Base-by-base conservation (phyloP, 441 rosid species). In the Heliophila coronopifolia region DNA sequence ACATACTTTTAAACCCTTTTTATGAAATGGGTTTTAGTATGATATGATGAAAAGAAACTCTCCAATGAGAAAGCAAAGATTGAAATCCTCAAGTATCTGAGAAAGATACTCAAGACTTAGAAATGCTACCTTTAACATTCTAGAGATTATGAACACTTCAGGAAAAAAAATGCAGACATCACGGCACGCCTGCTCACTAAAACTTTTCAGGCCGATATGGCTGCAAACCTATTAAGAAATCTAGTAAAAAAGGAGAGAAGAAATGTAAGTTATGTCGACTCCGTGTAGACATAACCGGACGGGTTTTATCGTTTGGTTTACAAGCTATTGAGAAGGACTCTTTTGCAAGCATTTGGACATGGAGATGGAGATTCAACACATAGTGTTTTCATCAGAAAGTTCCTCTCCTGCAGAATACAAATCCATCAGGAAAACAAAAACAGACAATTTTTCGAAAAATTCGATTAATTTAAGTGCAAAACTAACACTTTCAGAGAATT, bases 401-500 rank as follows among this genome's bases (percentile, higher is more conserved):
- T 83, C 73, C 93, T 77, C 66, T 92, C 98, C 98, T 92, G 96
- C 43, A 69, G 30, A 52, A 16, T n/a, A 38, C 48, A 71, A 6
- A 63, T 20, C 28, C 37, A 28, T 63, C 38, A 54, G 61, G 5
- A 10, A 1, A 38, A 33, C 5, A 5, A 15, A 3, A 11, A 13
- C 23, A 46, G 16, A 22, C 28, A n/a, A 6, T 7, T 3, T 11
- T 26, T 11, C 15, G n/a, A n/a, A 31, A 24, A 31, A 6, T 19
- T 26, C 27, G 19, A 2, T 8, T 27, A 19, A 2, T n/a, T 44
- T 8, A 39, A 9, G 9, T 43, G 43, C 17, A n/a, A 37, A 39
- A 79, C 95, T 83, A 73, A 92, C 98, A 73, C 98, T 92, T 77
- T 92, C 98, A 53, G 98, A 87, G 74, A 92, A 92, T 59, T 81